Conservation (phyloP, 345 rosid genomes). For the Moricandia moricandioides region DNA sequence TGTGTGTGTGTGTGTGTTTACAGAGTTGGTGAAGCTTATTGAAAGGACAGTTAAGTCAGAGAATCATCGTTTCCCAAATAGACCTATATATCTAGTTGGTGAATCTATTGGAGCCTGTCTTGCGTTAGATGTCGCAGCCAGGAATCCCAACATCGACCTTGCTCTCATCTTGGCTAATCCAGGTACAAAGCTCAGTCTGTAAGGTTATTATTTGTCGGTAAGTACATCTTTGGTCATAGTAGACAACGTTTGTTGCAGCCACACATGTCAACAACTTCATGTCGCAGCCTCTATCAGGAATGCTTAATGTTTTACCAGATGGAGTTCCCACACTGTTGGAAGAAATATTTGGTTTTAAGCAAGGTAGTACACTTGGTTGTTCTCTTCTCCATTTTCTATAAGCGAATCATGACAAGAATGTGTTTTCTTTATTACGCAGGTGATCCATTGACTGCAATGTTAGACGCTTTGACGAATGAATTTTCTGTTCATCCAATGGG, state of each 20-base stretch:
- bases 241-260: slow-evolving; percentile 34
- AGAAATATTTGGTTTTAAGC: slow-evolving; percentile 34
- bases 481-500: slow-evolving; percentile 26
- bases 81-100: slow-evolving; percentile 62
- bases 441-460: slow-evolving; percentile 34
- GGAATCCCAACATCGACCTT: slow-evolving; percentile 51
- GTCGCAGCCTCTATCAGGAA: slow-evolving; percentile 40
- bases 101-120: slow-evolving; percentile 63
- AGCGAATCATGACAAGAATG: neutral
- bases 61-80: slow-evolving; percentile 39
- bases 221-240: neutral
- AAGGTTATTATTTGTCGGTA: neutral
- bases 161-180: slow-evolving; percentile 58
- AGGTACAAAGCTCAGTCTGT: slow-evolving; percentile 31
- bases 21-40: slow-evolving; percentile 54
- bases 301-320: slow-evolving; percentile 45
- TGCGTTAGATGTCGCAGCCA: slow-evolving; percentile 58
- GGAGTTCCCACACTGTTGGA: slow-evolving; percentile 38
- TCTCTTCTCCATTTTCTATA: slow-evolving; percentile 3
- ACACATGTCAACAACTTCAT: slow-evolving; percentile 44
- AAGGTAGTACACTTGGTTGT: neutral
- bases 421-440: slow-evolving; percentile 29
- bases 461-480: slow-evolving; percentile 40
- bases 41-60: slow-evolving; percentile 48
- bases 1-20: neutral